Percentiles rank a stretch among this genome's conserved stretches.
Evolutionary conservation across 345 rosid genomes (phyloP).

Genomic region (Euphorbia peplus): DNA sequence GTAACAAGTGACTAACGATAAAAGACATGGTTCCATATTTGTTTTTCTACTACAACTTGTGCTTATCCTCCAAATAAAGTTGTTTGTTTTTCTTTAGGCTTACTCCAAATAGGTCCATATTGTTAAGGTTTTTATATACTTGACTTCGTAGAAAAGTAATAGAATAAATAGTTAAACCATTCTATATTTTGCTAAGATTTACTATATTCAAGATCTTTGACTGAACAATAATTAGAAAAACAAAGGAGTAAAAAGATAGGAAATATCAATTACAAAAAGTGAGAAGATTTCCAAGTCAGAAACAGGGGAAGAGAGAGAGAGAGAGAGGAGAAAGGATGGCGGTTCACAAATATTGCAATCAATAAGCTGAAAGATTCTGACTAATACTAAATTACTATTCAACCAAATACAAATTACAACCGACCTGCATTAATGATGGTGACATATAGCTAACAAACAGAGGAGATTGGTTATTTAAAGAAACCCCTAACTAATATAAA

Average conservation of each 20-base stretch:
- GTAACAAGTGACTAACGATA: neutral
- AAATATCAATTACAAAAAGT: too few species aligned
- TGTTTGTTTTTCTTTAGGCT: too few species aligned
- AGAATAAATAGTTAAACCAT: too few species aligned
- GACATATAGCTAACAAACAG: neutral
- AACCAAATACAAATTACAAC: neutral
- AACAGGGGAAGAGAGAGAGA: neutral
- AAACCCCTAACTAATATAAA: neutral
- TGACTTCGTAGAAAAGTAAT: too few species aligned
- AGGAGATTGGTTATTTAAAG: neutral
- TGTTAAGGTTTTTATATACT: too few species aligned
- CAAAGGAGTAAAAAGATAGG: neutral
- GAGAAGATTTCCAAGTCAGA: neutral
- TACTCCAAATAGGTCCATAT: too few species aligned
- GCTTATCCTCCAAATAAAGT: neutral
- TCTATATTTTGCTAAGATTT: too few species aligned
- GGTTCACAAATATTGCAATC: neutral
- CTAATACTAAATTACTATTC: neutral
- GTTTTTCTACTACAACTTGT: neutral
- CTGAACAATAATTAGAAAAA: neutral
- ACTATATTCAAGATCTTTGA: neutral
- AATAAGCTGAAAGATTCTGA: neutral
- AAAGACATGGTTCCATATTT: neutral
- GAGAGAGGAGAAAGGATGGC: neutral
- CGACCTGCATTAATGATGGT: neutral